Evolutionary conservation across 495 filamentous ascomycete genomes (phyloP).

Genomic region (Parathielavia appendiculata): DNA sequence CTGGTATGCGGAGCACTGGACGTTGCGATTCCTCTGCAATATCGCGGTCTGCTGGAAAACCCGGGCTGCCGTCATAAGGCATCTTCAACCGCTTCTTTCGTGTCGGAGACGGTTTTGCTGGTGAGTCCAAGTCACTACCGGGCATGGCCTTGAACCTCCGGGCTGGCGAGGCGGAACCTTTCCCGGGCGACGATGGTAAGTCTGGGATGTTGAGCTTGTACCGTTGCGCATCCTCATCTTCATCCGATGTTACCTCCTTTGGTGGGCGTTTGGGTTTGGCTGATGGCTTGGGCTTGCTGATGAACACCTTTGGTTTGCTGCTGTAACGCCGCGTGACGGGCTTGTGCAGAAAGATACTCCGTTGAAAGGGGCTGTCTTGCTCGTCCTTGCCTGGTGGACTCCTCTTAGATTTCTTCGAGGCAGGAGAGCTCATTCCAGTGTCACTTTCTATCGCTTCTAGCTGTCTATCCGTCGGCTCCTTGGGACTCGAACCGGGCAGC

Average conservation of each 20-base stretch:
- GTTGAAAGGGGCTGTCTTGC: neutral
- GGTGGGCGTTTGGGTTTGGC: neutral
- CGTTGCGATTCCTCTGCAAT: constrained; percentile 11
- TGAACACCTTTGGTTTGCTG: neutral
- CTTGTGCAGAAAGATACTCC: neutral
- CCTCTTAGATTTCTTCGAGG: constrained; percentile 12
- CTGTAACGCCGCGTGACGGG: neutral
- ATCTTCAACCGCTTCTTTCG: constrained; percentile 9
- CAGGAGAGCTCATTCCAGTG: neutral
- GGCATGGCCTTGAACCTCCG: constrained; percentile 6
- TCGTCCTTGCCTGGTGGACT: neutral
- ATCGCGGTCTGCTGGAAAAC: neutral
- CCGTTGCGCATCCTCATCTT: neutral
- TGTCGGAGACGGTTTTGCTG: neutral
- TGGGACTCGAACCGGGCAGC: neutral
- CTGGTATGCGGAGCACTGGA: constrained; percentile 16
- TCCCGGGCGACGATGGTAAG: neutral
- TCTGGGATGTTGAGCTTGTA: neutral
- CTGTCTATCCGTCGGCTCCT: neutral
- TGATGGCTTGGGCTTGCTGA: neutral
- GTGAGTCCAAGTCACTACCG: neutral
- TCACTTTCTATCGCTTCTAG: neutral
- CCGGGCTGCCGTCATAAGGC: neutral
- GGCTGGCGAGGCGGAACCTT: neutral
- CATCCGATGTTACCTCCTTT: neutral